A percentile compares a stretch with the other conserved stretches of the same genome.
These are phyloP conservation scores for Bipolaris oryzae DNA, from an alignment of 2,329 filamentous ascomycete genomes.

Conservation along the genomic window DNA sequence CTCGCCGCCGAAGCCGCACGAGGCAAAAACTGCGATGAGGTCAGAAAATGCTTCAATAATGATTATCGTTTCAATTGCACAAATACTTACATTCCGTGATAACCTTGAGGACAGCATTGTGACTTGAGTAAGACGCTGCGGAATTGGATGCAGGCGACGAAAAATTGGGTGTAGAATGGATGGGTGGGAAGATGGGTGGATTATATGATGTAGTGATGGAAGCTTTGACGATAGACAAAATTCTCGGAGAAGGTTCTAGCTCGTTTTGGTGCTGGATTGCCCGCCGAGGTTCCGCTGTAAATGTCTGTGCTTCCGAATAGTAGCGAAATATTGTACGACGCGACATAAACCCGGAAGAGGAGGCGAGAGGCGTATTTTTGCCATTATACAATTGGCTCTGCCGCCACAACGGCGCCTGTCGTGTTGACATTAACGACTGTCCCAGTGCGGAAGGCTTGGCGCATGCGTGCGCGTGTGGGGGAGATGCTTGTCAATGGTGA, in stretches of 20 bases:
- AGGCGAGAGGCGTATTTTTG: constrained; percentile 3
- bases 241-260: constrained; percentile 38
- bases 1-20: constrained; percentile 72
- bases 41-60: constrained; percentile 27
- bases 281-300: constrained; percentile 23
- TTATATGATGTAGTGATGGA: constrained; percentile 39
- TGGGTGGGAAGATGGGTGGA: constrained; percentile 25
- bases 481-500: constrained; percentile 16
- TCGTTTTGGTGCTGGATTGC: constrained; percentile 23
- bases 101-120: constrained; percentile 51
- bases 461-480: constrained; percentile 18
- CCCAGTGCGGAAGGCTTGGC: constrained; percentile 14
- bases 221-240: constrained; percentile 38
- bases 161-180: constrained; percentile 27
- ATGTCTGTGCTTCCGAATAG: constrained; percentile 23
- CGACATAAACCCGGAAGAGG: not conserved
- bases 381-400: not conserved
- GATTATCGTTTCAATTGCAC: not conserved
- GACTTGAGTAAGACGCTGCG: constrained; percentile 38
- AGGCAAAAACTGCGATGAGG: constrained; percentile 63
- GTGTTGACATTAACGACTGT: not conserved
- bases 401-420: constrained; percentile 3
- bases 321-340: constrained; percentile 4
- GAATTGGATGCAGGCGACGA: constrained; percentile 37
- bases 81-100: constrained; percentile 49